Evolutionary conservation across 345 rosid genomes (phyloP).

Genomic region (Gossypium stocksii): DNA sequence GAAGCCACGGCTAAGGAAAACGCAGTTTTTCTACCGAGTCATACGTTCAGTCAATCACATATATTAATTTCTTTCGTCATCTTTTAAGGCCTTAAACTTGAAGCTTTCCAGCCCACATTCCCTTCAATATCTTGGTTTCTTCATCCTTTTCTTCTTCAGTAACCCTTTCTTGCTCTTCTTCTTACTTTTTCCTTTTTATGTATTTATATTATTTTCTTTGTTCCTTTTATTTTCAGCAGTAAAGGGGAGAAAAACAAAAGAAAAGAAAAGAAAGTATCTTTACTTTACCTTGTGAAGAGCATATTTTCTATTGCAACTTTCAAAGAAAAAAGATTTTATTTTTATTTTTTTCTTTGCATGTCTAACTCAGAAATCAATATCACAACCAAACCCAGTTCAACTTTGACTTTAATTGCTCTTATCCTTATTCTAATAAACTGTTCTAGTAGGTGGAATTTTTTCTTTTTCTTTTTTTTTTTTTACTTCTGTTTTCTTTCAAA

Average conservation of each 20-base stretch:
- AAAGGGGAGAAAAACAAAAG: not conserved
- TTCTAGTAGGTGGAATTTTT: not conserved
- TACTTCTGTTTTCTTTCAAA: not conserved
- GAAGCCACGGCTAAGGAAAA: no score
- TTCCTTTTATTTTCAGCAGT: not conserved
- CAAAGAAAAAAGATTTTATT: not conserved
- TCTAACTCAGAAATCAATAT: not conserved
- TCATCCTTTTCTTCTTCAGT: no score
- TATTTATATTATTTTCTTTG: not conserved
- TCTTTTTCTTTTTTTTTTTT: no score
- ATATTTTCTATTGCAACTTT: not conserved
- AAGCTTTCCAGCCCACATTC: no score
- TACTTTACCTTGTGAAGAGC: not conserved
- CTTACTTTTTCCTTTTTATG: no score
- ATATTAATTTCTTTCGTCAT: no score
- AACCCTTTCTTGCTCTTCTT: no score
- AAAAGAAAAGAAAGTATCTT: not conserved
- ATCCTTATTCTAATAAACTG: not conserved
- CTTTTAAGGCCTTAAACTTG: no score
- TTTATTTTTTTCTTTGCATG: not conserved
- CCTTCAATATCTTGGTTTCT: no score
- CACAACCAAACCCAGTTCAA: slow-evolving; percentile 2
- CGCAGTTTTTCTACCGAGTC: no score
- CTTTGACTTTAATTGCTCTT: slow-evolving; percentile 13
- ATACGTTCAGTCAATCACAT: no score